Evolutionary conservation across 2,329 filamentous ascomycete species (phyloP), one percentile per base, ranked within the genome.

Genomic region (Hypoxylon sp.): DNA sequence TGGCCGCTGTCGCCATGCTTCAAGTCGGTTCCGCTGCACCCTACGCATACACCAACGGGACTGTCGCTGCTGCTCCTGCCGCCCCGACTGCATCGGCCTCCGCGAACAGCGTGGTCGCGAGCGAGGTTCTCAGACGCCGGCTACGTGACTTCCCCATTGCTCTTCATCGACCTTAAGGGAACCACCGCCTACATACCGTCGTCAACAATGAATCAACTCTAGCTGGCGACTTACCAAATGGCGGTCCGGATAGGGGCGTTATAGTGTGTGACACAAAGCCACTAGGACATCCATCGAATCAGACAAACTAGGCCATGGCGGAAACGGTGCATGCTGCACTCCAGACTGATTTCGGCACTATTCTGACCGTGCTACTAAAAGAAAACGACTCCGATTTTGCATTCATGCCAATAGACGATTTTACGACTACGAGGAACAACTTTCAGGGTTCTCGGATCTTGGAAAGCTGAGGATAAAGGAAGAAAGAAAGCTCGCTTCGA

Each of bases 1-100:
- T 77, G 71, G 74, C 75, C 58, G 69, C 62, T 46, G 71, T 66
- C 48, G 74, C 74, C 67, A 68, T 75, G 65, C 51, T 75, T 55
- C 71, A 74, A 50, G 70, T 73, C 55, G 71, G 68, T 67, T 68
- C 68, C 55, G 74, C 74, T 60, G 73, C 66, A 49, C 75, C 75
- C 32, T 75, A 55, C 65, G 53, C 71, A 25, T 67, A 55, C 61
- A 23, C 51, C 57, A 72, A 72, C 63, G 70, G 70, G 43, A 72
- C 71, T 6, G 38, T n/a, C 21, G 53, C 63, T 13, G 60, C 32
- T 23, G 65, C 64, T 38, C 59, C 70, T 5, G 45, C 38, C 3
- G 34, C 63, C 25, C 49, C 55, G 45, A 63, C 28, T 28, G 56
- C 23, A 13, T 63, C 60, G n/a, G 28, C 59, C 17, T 2, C 46